These are phyloP conservation scores for Pseudocercospora fijiensis DNA, from an alignment of 2,329 filamentous ascomycete species.

Conservation along the genomic window DNA sequence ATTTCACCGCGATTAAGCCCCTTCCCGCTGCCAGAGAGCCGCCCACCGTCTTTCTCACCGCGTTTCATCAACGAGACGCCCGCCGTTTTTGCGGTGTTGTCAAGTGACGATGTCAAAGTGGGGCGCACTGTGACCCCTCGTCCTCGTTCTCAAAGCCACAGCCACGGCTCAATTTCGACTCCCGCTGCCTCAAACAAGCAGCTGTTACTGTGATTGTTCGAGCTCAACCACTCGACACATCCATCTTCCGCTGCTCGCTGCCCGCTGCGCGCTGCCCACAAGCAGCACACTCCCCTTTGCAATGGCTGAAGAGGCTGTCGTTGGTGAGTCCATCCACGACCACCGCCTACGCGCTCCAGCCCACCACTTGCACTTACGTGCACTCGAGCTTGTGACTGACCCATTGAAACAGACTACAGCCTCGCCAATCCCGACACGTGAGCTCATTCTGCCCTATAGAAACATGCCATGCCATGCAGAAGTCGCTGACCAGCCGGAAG, in stretches of 20 bases:
- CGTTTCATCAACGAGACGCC: not conserved
- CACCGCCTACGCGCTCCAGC: not conserved
- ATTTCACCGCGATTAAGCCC: conserved; percentile 12
- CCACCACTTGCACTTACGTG: not conserved
- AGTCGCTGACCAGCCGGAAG: conserved; percentile 89
- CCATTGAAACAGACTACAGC: conserved; percentile 35
- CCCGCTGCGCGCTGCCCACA: not conserved
- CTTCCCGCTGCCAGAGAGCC: conserved; percentile 8
- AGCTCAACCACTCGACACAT: not conserved
- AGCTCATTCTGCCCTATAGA: conserved; percentile 19
- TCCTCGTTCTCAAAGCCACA: not conserved
- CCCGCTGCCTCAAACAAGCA: not conserved
- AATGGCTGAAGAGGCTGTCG: conserved; percentile 33
- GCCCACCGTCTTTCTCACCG: not conserved
- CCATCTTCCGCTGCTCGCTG: no score
- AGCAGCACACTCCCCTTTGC: conserved; percentile 16
- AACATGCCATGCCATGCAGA: conserved; percentile 56
- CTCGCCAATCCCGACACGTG: conserved; percentile 43
- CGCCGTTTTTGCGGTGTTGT: not conserved
- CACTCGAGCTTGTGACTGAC: conserved; percentile 14
- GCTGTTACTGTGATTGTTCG: not conserved
- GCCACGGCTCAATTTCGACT: not conserved
- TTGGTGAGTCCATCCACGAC: conserved; percentile 26
- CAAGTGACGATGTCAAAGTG: not conserved
- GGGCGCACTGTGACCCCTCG: not conserved